These are phyloP conservation scores for Musa acuminata DNA, from an alignment of 176 grass and related monocot species.

Conservation along the genomic window DNA sequence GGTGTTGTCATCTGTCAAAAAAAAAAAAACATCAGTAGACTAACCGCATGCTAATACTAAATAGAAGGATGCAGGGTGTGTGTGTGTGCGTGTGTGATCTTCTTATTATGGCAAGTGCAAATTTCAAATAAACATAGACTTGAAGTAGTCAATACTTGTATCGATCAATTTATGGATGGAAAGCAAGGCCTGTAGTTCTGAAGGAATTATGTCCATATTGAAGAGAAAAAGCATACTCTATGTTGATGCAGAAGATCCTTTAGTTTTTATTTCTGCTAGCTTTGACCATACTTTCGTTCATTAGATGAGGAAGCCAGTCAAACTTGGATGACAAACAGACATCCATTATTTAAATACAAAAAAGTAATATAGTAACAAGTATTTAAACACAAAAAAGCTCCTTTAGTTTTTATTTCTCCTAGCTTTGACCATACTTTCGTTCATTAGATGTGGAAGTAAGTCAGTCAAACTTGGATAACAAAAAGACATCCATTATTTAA, in stretches of 20 bases:
- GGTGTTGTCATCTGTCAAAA: conserved; percentile 14
- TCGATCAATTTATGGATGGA: too few relatives aligned
- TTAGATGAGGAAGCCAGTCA: background rate
- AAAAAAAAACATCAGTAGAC: background rate
- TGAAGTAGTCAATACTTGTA: too few relatives aligned
- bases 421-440: background rate
- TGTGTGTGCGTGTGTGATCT: background rate
- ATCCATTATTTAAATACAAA: background rate
- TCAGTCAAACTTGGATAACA: background rate
- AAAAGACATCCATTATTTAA: background rate
- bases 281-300: background rate
- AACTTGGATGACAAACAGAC: background rate
- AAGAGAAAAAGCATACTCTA: background rate
- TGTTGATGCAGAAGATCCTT: background rate
- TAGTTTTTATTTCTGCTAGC: background rate
- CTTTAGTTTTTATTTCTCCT: background rate
- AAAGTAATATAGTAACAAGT: background rate
- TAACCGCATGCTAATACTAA: background rate
- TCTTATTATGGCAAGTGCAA: background rate
- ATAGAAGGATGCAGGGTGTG: background rate
- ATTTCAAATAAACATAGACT: background rate
- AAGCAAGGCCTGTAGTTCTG: too few relatives aligned
- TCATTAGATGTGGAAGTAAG: background rate
- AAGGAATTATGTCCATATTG: too few relatives aligned
- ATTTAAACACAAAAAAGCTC: background rate